Percentiles rank a stretch among this genome's conserved stretches.
These are phyloP conservation scores for Pythium folliculosum DNA, from an alignment of 352 stramenopile genomes.

Conservation along the genomic window DNA sequence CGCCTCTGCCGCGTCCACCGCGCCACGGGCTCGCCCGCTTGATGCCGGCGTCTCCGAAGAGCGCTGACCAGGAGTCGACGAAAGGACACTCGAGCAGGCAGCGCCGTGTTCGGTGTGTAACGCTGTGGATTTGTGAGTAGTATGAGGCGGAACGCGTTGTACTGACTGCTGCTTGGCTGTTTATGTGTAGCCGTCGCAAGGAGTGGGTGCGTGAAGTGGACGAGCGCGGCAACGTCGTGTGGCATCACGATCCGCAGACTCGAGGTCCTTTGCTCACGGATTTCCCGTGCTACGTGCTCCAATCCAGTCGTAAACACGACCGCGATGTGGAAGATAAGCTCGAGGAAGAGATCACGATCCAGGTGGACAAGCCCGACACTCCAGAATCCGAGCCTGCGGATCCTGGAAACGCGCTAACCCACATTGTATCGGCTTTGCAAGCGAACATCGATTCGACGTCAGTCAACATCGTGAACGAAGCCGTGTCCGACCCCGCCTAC, in stretches of 20 bases:
- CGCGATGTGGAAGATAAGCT: not conserved
- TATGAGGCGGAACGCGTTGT: not conserved
- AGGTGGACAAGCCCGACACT: not conserved
- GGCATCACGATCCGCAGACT: not conserved
- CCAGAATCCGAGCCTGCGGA: not conserved
- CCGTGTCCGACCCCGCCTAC: not conserved
- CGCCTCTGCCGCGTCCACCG: not conserved
- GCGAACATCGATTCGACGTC: not conserved
- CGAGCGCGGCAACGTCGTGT: conserved; percentile 1
- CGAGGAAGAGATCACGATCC: not conserved
- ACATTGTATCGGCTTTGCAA: not conserved
- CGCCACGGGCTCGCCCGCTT: not conserved
- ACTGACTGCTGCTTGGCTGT: not conserved
- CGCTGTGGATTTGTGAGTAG: not conserved
- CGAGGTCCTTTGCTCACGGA: not conserved
- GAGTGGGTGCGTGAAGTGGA: conserved; percentile 12
- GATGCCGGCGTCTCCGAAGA: not conserved
- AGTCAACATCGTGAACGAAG: not conserved
- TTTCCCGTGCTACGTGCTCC: conserved; percentile 7
- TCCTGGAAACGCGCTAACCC: not conserved
- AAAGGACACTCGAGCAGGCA: not conserved
- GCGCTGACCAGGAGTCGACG: not conserved
- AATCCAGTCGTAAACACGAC: not conserved
- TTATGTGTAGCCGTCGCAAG: not conserved
- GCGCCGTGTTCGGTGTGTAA: conserved; percentile 4